These are phyloP conservation scores for Geopyxis carbonaria DNA, from an alignment of 495 filamentous ascomycete species.

Conservation along the genomic window DNA sequence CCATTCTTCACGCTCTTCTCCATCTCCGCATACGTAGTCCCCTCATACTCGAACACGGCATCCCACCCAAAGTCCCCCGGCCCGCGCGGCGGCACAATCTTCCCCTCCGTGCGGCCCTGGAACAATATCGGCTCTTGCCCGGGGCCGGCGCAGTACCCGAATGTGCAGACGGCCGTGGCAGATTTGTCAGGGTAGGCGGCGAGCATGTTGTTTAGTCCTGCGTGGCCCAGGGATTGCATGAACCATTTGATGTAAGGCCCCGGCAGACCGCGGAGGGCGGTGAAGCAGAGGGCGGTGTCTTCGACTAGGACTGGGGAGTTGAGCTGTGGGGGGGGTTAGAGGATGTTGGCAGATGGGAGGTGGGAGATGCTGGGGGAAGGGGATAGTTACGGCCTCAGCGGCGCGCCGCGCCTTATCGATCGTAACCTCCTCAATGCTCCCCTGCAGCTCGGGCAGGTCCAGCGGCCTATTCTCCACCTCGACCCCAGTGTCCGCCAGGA, in stretches of 20 bases:
- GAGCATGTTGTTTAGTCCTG: constrained; percentile 80
- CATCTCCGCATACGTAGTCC: constrained; percentile 76
- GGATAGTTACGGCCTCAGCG: constrained; percentile 38
- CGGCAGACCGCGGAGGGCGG: constrained; percentile 73
- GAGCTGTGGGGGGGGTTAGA: constrained; percentile 33
- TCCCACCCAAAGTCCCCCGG: constrained; percentile 88
- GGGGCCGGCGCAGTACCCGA: constrained; percentile 76
- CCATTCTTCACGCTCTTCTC: constrained; percentile 78
- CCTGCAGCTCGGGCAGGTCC: constrained; percentile 80
- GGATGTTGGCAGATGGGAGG: neutral
- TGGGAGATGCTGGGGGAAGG: neutral
- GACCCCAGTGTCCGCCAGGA: constrained; percentile 56
- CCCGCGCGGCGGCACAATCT: constrained; percentile 61
- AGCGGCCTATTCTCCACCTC: constrained; percentile 50
- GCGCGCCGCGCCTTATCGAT: constrained; percentile 71
- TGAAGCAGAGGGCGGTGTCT: constrained; percentile 88
- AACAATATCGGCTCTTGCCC: constrained; percentile 75
- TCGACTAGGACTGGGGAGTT: constrained; percentile 83
- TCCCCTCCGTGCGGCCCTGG: constrained; percentile 63
- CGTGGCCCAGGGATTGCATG: constrained; percentile 59
- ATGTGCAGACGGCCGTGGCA: constrained; percentile 88
- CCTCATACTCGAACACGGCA: constrained; percentile 73
- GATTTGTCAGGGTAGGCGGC: constrained; percentile 75
- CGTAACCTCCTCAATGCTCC: constrained; percentile 78
- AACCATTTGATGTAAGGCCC: constrained; percentile 98